These are phyloP conservation scores for Tolypocladium amazonense DNA, from an alignment of 2,329 filamentous ascomycete species.

Conservation along the genomic window DNA sequence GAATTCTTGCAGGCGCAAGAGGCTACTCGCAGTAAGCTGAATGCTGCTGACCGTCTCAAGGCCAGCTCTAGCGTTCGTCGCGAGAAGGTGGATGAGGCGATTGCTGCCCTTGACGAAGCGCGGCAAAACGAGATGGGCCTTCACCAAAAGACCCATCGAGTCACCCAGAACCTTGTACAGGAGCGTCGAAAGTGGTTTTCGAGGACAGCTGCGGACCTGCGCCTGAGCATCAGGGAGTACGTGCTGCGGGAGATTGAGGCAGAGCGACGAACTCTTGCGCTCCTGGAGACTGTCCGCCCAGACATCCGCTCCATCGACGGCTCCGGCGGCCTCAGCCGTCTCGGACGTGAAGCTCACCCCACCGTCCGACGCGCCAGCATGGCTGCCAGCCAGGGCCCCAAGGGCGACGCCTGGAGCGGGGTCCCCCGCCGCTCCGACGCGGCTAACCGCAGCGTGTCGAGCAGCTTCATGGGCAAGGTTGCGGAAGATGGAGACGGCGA, in stretches of 20 bases:
- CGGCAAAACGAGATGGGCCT: conserved; percentile 72
- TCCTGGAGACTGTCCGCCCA: conserved; percentile 85
- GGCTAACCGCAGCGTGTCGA: conserved; percentile 66
- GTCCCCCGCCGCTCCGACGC: conserved; percentile 75
- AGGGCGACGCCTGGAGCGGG: conserved; percentile 97
- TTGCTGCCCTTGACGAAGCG: conserved; percentile 79
- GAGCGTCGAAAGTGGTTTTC: conserved; percentile 89
- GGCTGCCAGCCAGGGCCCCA: conserved; percentile 84
- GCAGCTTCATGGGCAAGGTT: conserved; percentile 55
- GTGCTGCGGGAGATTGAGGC: conserved; percentile 92
- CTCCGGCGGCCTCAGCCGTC: conserved; percentile 76
- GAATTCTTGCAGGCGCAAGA: conserved; percentile 90
- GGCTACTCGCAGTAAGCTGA: conserved; percentile 67
- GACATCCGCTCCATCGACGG: conserved; percentile 90
- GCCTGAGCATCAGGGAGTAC: conserved; percentile 79
- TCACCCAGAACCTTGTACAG: conserved; percentile 78
- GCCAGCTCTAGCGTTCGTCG: conserved; percentile 75
- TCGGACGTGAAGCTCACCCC: conserved; percentile 84
- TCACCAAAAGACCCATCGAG: conserved; percentile 73
- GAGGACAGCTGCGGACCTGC: conserved; percentile 74
- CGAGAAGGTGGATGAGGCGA: conserved; percentile 98
- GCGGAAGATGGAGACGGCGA: conserved; percentile 49
- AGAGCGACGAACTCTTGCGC: conserved; percentile 81
- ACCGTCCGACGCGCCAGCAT: conserved; percentile 61
- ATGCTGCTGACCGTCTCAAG: conserved; percentile 81